Conservation (phyloP, 768 basidiomycete species). For the Phlegmacium glaucopus region DNA sequence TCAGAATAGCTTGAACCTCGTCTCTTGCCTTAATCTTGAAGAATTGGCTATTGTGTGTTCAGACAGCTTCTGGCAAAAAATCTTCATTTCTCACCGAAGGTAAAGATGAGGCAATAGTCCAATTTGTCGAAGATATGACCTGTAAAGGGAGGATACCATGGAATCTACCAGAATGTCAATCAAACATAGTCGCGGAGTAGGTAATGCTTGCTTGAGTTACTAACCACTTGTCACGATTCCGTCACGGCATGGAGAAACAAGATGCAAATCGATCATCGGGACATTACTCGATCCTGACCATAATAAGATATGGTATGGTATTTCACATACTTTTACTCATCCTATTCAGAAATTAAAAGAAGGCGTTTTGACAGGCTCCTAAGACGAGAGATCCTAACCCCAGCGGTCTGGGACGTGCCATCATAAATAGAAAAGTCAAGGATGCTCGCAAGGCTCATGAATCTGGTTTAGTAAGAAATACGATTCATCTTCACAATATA, state of each 20-base stretch:
- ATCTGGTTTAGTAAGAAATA: conserved; percentile 60
- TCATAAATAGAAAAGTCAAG: conserved; percentile 88
- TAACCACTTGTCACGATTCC: too few relatives aligned
- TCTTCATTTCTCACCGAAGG: conserved; percentile 31
- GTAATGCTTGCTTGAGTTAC: too few relatives aligned
- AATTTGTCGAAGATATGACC: conserved; percentile 38
- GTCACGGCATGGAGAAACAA: too few relatives aligned
- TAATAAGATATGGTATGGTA: neutral
- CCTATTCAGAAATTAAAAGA: neutral
- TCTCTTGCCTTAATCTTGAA: conserved; percentile 58
- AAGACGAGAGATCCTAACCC: conserved; percentile 62
- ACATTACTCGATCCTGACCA: too few relatives aligned
- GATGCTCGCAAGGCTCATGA: conserved; percentile 62
- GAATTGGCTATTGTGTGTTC: conserved; percentile 46
- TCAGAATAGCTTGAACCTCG: conserved; percentile 49
- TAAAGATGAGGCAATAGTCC: conserved; percentile 39
- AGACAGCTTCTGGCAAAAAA: neutral
- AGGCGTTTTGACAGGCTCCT: conserved; percentile 38
- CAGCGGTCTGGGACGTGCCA: conserved; percentile 88
- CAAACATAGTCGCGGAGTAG: too few relatives aligned
- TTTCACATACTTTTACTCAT: neutral
- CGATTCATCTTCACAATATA: neutral
- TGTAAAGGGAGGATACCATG: conserved; percentile 29
- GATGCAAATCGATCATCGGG: too few relatives aligned
- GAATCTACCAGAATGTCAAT: too few relatives aligned